These are phyloP conservation scores for Kurtzmaniella quercitrusa DNA, from an alignment of 1,139 yeast genomes.

Conservation along the genomic window DNA sequence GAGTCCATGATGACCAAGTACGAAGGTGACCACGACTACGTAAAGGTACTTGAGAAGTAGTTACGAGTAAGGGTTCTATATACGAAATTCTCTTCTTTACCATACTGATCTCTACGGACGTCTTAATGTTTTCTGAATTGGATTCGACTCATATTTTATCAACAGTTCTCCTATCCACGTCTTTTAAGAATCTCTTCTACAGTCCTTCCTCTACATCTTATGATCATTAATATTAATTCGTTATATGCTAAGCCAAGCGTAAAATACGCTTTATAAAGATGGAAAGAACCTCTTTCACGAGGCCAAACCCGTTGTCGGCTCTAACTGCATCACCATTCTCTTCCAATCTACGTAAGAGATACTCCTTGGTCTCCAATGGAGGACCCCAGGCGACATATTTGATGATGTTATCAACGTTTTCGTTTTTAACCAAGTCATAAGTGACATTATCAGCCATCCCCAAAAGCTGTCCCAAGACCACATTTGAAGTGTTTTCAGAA, in stretches of 20 bases:
- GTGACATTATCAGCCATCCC: slow-evolving; percentile 97
- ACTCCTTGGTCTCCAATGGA: slow-evolving; percentile 88
- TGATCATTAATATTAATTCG: background rate
- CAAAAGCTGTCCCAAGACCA: slow-evolving; percentile 83
- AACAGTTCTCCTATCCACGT: too few species aligned
- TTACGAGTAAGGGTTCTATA: too few species aligned
- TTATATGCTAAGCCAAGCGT: slow-evolving; percentile 12
- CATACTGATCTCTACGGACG: too few species aligned
- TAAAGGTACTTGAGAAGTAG: too few species aligned
- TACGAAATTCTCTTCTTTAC: too few species aligned
- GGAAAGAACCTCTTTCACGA: slow-evolving; percentile 52
- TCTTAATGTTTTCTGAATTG: too few species aligned
- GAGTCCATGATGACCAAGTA: too few species aligned
- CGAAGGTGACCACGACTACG: too few species aligned
- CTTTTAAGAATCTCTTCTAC: too few species aligned
- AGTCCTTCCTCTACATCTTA: too few species aligned
- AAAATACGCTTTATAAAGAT: slow-evolving; percentile 42
- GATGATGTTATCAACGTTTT: slow-evolving; percentile 71
- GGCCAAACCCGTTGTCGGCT: slow-evolving; percentile 78
- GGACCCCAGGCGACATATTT: slow-evolving; percentile 99
- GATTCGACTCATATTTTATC: too few species aligned
- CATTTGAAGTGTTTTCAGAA: slow-evolving; percentile 44
- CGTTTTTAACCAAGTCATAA: slow-evolving; percentile 60
- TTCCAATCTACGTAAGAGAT: slow-evolving; percentile 83
- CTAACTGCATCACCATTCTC: slow-evolving; percentile 97